These are phyloP conservation scores for Alloascoidea africana DNA, from an alignment of 805 yeast genomes.

Conservation along the genomic window DNA sequence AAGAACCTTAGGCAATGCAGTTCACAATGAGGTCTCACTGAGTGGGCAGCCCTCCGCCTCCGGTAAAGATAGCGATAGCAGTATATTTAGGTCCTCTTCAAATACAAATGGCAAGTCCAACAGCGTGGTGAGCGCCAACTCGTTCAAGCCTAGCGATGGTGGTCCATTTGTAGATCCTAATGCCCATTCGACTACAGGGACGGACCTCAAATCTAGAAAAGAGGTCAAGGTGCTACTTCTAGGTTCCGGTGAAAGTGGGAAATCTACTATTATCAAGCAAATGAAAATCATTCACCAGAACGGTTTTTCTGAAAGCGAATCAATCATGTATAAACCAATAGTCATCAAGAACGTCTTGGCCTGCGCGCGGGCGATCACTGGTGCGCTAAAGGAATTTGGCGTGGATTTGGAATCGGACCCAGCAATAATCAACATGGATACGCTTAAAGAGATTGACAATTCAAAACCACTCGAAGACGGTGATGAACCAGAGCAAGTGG, in stretches of 20 bases:
- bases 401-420: constrained; percentile 16
- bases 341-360: constrained; percentile 68
- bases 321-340: constrained; percentile 59
- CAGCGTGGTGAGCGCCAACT: not conserved
- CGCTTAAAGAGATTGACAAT: constrained; percentile 23
- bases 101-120: not conserved
- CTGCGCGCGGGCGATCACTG: constrained; percentile 55
- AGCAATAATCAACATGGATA: constrained; percentile 7
- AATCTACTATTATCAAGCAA: constrained; percentile 68
- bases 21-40: not conserved
- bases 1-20: no score
- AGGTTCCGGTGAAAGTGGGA: constrained; percentile 66
- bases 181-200: not conserved
- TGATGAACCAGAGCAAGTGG: constrained; percentile 32
- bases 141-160: not conserved
- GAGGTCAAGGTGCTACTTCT: constrained; percentile 1
- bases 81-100: not conserved
- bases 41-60: not conserved
- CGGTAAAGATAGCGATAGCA: not conserved
- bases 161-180: not conserved
- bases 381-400: constrained; percentile 41
- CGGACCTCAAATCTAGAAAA: not conserved
- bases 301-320: constrained; percentile 59
- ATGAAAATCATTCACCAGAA: constrained; percentile 65
- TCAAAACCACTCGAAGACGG: constrained; percentile 26